phyloP scores from a whole-genome alignment of 148 eudicot species.

The Nepenthes mirabilis region DNA sequence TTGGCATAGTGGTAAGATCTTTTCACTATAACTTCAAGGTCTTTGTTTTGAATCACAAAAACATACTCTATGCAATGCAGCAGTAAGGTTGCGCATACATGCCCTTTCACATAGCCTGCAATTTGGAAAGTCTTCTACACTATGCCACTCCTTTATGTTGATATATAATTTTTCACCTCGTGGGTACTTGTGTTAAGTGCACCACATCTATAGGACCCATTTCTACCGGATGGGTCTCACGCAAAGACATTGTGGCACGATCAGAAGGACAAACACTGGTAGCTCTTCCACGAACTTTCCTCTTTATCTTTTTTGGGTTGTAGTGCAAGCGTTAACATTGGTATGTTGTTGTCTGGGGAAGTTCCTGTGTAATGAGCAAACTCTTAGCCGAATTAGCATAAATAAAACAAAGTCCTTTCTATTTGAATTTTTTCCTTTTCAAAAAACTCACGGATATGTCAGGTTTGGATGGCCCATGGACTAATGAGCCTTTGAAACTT shows the following conservation, averaged over 20 bases:
- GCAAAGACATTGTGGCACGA: slow-evolving; percentile 66
- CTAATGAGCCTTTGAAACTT: slow-evolving; percentile 82
- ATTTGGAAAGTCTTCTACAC: too few relatives aligned
- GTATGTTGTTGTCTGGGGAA: slow-evolving; percentile 36
- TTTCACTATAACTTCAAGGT: too few relatives aligned
- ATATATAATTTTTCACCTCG: not conserved
- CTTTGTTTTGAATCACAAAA: too few relatives aligned
- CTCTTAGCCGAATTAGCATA: too few relatives aligned
- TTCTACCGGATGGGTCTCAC: slow-evolving; percentile 78
- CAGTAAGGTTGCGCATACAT: too few relatives aligned
- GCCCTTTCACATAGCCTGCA: too few relatives aligned
- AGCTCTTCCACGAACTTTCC: slow-evolving; percentile 8
- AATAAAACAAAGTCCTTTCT: too few relatives aligned
- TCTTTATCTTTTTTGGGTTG: slow-evolving; percentile 1
- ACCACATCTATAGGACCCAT: slow-evolving; percentile 68
- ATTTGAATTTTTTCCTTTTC: too few relatives aligned
- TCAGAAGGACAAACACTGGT: slow-evolving; percentile 81
- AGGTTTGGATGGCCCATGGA: slow-evolving; percentile 98
- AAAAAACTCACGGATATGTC: slow-evolving; percentile 65
- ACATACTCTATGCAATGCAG: too few relatives aligned
- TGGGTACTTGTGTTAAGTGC: slow-evolving; percentile 19
- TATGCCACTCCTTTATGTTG: too few relatives aligned
- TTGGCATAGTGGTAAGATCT: too few relatives aligned
- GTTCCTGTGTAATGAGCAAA: slow-evolving; percentile 15
- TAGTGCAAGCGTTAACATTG: slow-evolving; percentile 3